Conservation (phyloP, 2,329 filamentous ascomycete genomes). For the Talaromyces sp. region DNA sequence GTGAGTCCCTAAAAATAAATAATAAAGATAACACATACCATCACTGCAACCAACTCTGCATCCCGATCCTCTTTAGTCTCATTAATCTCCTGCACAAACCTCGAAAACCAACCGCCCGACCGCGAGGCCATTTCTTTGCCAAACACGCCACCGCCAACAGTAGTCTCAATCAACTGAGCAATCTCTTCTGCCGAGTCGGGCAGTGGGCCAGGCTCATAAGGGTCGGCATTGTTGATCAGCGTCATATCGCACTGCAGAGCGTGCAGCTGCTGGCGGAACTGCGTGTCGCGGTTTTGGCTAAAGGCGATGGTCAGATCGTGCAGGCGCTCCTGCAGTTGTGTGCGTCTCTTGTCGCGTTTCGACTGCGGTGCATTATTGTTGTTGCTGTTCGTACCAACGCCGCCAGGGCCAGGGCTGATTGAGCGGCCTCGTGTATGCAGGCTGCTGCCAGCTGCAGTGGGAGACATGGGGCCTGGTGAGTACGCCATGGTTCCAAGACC, state of each 20-base stretch:
- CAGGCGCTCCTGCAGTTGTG: constrained; percentile 74
- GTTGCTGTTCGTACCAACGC: not conserved
- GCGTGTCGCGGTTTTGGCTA: constrained; percentile 71
- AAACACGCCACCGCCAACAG: constrained; percentile 54
- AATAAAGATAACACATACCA: constrained; percentile 53
- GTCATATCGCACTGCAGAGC: constrained; percentile 89
- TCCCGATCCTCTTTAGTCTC: constrained; percentile 84
- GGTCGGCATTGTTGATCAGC: constrained; percentile 78
- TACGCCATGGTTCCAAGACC: constrained; percentile 30
- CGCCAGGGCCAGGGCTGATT: constrained; percentile 24
- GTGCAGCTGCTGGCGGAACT: constrained; percentile 85
- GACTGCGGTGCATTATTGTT: constrained; percentile 48
- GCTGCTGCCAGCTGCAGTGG: constrained; percentile 19
- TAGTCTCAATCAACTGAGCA: constrained; percentile 56
- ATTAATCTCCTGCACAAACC: constrained; percentile 83
- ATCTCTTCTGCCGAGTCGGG: constrained; percentile 63
- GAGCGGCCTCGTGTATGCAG: constrained; percentile 24
- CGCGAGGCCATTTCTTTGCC: constrained; percentile 64
- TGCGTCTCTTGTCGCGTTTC: constrained; percentile 87
- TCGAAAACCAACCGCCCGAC: constrained; percentile 75
- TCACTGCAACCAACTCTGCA: constrained; percentile 72
- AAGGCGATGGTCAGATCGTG: constrained; percentile 72
- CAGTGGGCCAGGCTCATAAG: constrained; percentile 68
- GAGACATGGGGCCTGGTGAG: constrained; percentile 34
- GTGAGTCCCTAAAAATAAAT: not conserved